phyloP scores from a whole-genome alignment of 805 yeast species.

The Candida coleopterorum region DNA sequence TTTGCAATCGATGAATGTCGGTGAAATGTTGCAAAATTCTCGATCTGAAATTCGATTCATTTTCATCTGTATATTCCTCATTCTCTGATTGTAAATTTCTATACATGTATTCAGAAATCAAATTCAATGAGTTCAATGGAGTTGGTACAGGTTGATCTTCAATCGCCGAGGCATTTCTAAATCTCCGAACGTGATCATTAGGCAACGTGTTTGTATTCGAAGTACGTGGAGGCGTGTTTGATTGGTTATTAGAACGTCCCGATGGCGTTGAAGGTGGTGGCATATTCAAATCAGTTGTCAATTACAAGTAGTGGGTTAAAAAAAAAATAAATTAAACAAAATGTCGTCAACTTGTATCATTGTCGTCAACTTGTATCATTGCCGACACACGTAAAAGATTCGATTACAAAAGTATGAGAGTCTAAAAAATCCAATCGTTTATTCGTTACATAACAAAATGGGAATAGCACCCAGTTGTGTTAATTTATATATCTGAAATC shows the following conservation, averaged over 20 bases:
- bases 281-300: no score
- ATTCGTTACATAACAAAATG: neutral
- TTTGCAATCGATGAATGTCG: slow-evolving; percentile 8
- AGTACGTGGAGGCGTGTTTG: neutral
- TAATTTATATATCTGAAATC: slow-evolving; percentile 40
- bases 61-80: neutral
- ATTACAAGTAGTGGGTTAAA: no score
- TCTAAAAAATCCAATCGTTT: no score
- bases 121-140: slow-evolving; percentile 5
- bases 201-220: neutral
- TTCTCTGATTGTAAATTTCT: slow-evolving; percentile 4
- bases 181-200: slow-evolving; percentile 3
- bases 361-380: no score
- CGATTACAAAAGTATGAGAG: no score
- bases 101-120: slow-evolving; percentile 7
- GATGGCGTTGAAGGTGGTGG: slow-evolving; percentile 6
- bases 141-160: neutral
- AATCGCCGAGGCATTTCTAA: slow-evolving; percentile 4
- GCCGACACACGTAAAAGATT: no score
- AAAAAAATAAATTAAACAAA: no score
- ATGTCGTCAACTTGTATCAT: slow-evolving; percentile 2
- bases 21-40: slow-evolving; percentile 9
- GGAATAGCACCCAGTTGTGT: slow-evolving; percentile 2
- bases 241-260: neutral
- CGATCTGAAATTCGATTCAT: slow-evolving; percentile 8